These are phyloP conservation scores for Luffa aegyptiaca DNA, from an alignment of 306 rosid genomes.

Conservation along the genomic window DNA sequence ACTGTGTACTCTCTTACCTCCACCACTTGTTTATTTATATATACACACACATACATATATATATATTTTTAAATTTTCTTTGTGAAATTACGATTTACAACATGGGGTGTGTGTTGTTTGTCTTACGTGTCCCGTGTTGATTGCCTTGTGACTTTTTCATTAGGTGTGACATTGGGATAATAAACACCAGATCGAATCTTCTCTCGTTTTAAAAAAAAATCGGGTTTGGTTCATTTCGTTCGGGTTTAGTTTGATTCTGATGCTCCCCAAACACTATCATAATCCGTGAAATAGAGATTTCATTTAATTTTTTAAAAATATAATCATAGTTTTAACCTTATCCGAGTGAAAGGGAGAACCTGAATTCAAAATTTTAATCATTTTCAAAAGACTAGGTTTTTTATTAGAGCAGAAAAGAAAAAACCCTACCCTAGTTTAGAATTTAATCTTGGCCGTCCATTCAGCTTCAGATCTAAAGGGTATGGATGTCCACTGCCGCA, in stretches of 20 bases:
- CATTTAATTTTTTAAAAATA: background rate
- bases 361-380: background rate
- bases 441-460: background rate
- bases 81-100: background rate
- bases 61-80: background rate
- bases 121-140: background rate
- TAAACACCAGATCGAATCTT: background rate
- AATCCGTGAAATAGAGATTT: background rate
- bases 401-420: background rate
- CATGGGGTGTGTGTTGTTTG: background rate
- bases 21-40: background rate
- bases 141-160: background rate
- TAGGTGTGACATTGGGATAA: background rate
- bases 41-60: background rate
- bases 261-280: background rate
- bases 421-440: background rate
- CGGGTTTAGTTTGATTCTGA: background rate
- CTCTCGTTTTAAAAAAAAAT: background rate
- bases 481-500: too few relatives aligned
- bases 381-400: background rate
- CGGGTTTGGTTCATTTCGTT: background rate
- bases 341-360: background rate
- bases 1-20: background rate
- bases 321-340: background rate
- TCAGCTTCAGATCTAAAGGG: background rate